phyloP scores from a whole-genome alignment of 108 stramenopile genomes.

The Nannochloropsis gaditana region DNA sequence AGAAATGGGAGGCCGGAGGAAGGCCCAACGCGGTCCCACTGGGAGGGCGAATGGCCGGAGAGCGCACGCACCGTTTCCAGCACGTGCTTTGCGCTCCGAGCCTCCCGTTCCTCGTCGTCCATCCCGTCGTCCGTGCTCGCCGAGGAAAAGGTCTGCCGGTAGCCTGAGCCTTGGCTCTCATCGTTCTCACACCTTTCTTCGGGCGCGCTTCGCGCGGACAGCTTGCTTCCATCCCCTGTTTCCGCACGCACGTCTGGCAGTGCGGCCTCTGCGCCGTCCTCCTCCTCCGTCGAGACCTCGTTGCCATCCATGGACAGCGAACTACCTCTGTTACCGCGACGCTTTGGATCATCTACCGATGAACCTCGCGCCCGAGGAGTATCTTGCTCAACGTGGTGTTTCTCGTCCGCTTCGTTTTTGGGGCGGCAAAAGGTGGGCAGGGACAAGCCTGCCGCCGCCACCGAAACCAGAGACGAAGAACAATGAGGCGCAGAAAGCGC shows the following conservation, averaged over 20 bases:
- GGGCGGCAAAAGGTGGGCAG: too few relatives aligned
- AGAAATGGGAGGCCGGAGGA: neutral
- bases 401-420: neutral
- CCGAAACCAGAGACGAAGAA: neutral
- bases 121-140: neutral
- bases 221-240: neutral
- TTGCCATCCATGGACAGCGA: neutral
- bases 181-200: neutral
- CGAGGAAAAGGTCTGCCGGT: neutral
- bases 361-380: too few relatives aligned
- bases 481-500: neutral
- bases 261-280: neutral
- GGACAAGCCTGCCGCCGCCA: neutral
- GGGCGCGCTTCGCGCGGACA: neutral
- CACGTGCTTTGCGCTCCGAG: neutral
- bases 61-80: neutral
- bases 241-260: neutral
- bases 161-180: neutral
- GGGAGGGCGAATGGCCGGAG: neutral
- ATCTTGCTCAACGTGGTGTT: neutral
- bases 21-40: constrained; percentile 15
- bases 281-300: neutral
- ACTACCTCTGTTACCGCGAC: too few relatives aligned
- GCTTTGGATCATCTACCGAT: neutral
- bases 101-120: neutral